Evolutionary conservation across 768 basidiomycete species (phyloP), one percentile per base, ranked within the genome.

Genomic region (Leccinum obscurum): DNA sequence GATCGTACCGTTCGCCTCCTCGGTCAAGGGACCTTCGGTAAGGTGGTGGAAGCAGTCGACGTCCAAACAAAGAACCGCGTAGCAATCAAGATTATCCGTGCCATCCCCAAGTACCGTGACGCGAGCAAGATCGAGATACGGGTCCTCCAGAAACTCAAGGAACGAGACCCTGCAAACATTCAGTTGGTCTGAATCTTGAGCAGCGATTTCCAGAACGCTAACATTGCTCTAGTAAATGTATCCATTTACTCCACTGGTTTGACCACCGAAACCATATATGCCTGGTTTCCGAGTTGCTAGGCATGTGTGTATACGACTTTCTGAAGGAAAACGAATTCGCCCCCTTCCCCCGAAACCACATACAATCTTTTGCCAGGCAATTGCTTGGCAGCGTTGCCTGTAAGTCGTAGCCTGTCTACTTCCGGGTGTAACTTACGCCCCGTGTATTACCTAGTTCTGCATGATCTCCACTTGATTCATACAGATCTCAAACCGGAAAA

Each of bases 401-500:
- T 98, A 76, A 68, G 95, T 83, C 49, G 14, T 52, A 46, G 34
- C 57, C 49, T 58, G 34, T 59, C 13, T 57, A 26, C 35, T 9
- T 63, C 46, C 9, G 34, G 24, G 2, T 52, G 37, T 32, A 53
- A 30, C 60, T 60, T 34, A 60, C 37, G 2, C 32, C 61, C 6
- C 49, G 41, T 65, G 39, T 56, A 52, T 60, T 57, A 13, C 34
- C 58, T 50, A 98, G 96, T 97, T 78, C 78, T 97, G 39, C 97
- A 99, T 70, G 86, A 92, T 62, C 82, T 95, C 52, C 87, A 89
- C 68, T 81, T 98, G 62, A 90, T 98, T 62, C 97, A 99, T 75
- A 99, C 97, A 39, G 97, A 99, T 80, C 84, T 99, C 56, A 99
- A 99, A 76, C 97, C 97, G 34, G 97, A 99, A 80, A 98, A 98